Evolutionary conservation across 2,329 filamentous ascomycete species (phyloP).

Genomic region (Cercospora janseana): DNA sequence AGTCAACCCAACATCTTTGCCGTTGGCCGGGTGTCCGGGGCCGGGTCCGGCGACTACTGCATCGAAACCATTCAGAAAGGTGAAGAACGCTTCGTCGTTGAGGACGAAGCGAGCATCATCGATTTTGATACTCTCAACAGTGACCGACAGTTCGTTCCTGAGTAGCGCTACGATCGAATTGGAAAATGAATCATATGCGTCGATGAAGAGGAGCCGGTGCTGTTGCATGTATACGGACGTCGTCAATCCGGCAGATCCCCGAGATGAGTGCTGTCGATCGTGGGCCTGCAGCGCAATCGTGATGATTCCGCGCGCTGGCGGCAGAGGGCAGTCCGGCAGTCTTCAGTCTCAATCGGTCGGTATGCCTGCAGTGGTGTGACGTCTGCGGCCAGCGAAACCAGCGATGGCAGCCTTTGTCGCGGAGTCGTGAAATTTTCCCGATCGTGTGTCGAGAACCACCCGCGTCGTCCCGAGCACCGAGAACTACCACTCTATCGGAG

Average conservation of each 20-base stretch:
- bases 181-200: slow-evolving; percentile 95
- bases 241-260: slow-evolving; percentile 9
- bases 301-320: too few relatives aligned
- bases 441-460: too few relatives aligned
- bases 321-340: too few relatives aligned
- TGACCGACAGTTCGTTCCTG: slow-evolving; percentile 64
- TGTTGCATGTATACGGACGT: slow-evolving; percentile 27
- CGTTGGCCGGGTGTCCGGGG: slow-evolving; percentile 72
- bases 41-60: slow-evolving; percentile 89
- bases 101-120: slow-evolving; percentile 47
- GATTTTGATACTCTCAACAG: slow-evolving; percentile 63
- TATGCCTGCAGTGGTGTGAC: too few relatives aligned
- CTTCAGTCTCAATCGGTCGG: too few relatives aligned
- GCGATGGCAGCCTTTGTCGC: too few relatives aligned
- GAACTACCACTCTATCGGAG: too few relatives aligned
- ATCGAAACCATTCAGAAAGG: slow-evolving; percentile 63
- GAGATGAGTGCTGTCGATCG: slow-evolving; percentile 2
- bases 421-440: too few relatives aligned
- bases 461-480: too few relatives aligned
- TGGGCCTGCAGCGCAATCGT: not conserved
- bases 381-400: too few relatives aligned
- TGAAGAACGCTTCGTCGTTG: slow-evolving; percentile 40
- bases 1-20: slow-evolving; percentile 81
- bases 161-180: slow-evolving; percentile 90
- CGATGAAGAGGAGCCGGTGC: slow-evolving; percentile 70